These are phyloP conservation scores for Boletellus emodensis DNA, from an alignment of 768 basidiomycete species.

Conservation along the genomic window DNA sequence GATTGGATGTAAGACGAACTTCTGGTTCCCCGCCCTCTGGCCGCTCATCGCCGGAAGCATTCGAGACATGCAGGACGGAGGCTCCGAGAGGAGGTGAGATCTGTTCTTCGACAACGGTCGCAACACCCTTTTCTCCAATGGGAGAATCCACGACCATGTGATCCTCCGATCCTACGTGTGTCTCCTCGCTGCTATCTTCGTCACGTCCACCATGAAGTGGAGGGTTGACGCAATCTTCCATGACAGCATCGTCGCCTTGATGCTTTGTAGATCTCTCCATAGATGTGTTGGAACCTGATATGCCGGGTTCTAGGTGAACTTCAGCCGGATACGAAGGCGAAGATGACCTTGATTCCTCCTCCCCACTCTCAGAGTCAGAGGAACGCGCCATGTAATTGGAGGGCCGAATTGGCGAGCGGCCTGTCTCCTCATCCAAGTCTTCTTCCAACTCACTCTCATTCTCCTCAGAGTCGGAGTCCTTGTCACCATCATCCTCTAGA, in stretches of 20 bases:
- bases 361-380: conserved; percentile 35
- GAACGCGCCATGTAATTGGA: conserved; percentile 31
- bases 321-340: conserved; percentile 20
- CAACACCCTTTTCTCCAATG: background rate
- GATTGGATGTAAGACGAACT: conserved; percentile 12
- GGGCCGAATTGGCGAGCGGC: conserved; percentile 31
- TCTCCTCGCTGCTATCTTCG: conserved; percentile 15
- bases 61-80: background rate
- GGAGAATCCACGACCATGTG: conserved; percentile 12
- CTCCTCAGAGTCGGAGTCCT: conserved; percentile 38
- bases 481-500: conserved; percentile 28
- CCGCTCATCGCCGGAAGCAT: background rate
- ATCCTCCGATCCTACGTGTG: conserved; percentile 20
- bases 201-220: background rate
- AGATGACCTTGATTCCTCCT: conserved; percentile 21
- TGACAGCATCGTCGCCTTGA: conserved; percentile 3
- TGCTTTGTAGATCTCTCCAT: background rate
- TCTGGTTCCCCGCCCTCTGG: conserved; percentile 8
- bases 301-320: conserved; percentile 27
- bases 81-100: background rate
- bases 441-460: conserved; percentile 42
- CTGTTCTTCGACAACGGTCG: background rate
- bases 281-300: conserved; percentile 14
- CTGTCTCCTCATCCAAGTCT: conserved; percentile 32
- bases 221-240: conserved; percentile 5